Percentiles rank a stretch among this genome's conserved stretches.
Conservation (phyloP, 2,329 filamentous ascomycete genomes). For the Herpotrichia juniperi region DNA sequence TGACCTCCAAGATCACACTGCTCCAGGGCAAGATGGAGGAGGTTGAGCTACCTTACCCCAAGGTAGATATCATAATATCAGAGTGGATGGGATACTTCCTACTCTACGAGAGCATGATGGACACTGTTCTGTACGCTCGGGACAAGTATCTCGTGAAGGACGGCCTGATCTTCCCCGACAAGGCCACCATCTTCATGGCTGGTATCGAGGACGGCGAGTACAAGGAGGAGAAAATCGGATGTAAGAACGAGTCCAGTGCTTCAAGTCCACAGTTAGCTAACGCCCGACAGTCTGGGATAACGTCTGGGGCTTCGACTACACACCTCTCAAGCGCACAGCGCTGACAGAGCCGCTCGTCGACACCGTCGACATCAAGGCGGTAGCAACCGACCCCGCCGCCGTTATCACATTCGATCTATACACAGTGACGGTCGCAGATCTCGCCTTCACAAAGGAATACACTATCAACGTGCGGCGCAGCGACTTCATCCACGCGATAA, state of each 20-base stretch:
- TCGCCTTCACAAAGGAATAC: constrained; percentile 83
- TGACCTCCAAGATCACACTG: constrained; percentile 95
- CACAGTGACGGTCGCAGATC: constrained; percentile 81
- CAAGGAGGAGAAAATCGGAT: constrained; percentile 99
- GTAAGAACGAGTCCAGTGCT: constrained; percentile 53
- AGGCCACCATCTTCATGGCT: constrained; percentile 95
- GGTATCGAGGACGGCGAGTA: constrained; percentile 99
- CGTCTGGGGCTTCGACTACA: constrained; percentile 97
- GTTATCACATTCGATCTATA: constrained; percentile 93
- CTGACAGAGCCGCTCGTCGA: constrained; percentile 96
- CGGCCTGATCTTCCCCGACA: constrained; percentile 97
- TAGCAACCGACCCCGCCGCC: constrained; percentile 86
- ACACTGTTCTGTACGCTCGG: constrained; percentile 95
- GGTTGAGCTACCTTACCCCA: constrained; percentile 86
- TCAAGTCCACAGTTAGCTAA: neutral
- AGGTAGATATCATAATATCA: constrained; percentile 99
- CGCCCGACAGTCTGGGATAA: constrained; percentile 87
- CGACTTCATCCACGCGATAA: constrained; percentile 95
- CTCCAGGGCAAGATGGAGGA: constrained; percentile 99
- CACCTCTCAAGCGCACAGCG: constrained; percentile 89
- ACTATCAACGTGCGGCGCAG: constrained; percentile 77
- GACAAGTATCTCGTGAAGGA: constrained; percentile 87
- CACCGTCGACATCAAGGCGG: constrained; percentile 95
- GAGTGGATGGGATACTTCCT: constrained; percentile 99
- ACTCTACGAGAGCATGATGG: constrained; percentile 98